Conservation (phyloP, 345 rosid genomes). For the Kernera saxatilis region DNA sequence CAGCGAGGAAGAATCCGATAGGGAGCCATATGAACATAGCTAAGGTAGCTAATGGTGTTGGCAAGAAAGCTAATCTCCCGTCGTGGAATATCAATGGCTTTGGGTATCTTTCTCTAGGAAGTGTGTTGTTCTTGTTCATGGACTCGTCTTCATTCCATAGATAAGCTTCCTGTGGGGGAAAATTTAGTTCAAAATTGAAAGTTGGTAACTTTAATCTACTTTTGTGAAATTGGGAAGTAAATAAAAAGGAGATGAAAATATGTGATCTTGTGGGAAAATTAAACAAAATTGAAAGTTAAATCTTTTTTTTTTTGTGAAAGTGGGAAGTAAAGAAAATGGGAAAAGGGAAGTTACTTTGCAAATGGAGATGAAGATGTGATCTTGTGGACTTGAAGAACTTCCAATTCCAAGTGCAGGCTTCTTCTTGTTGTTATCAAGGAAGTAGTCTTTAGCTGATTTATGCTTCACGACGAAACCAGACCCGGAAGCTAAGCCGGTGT, state of each 20-base stretch:
- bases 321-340: not conserved
- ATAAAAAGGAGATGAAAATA: not conserved
- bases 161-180: slow-evolving; percentile 56
- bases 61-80: slow-evolving; percentile 94
- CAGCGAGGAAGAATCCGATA: slow-evolving; percentile 48
- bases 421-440: slow-evolving; percentile 44
- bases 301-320: not conserved
- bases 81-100: slow-evolving; percentile 89
- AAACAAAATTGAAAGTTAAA: not conserved
- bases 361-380: slow-evolving; percentile 56
- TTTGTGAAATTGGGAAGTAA: not conserved
- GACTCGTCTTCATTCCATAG: slow-evolving; percentile 52
- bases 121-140: slow-evolving; percentile 24
- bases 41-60: slow-evolving; percentile 70
- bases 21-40: slow-evolving; percentile 82
- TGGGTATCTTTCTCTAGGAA: slow-evolving; percentile 76
- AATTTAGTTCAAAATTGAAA: not conserved
- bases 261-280: not conserved
- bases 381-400: slow-evolving; percentile 44
- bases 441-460: slow-evolving; percentile 52
- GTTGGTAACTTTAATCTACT: not conserved
- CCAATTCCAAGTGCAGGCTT: slow-evolving; percentile 57
- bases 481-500: slow-evolving; percentile 59
- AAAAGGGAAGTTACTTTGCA: slow-evolving; percentile 32
- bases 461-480: slow-evolving; percentile 65